A percentile compares a stretch with the other conserved stretches of the same genome.
phyloP scores from a whole-genome alignment of 2,329 filamentous ascomycete genomes.

The Venturia carpophila region DNA sequence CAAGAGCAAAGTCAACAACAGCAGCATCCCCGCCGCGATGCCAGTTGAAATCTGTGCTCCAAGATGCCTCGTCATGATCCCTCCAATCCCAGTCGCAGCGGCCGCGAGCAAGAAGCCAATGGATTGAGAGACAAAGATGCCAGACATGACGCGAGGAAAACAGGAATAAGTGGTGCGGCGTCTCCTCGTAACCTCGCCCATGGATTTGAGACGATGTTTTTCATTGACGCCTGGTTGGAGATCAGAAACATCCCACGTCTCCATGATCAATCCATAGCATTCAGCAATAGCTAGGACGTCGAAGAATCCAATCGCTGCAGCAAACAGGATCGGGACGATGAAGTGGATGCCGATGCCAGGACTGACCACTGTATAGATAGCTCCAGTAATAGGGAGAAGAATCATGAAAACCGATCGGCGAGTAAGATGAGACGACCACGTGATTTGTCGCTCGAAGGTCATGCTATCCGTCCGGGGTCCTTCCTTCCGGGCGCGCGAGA shows the following conservation, averaged over 20 bases:
- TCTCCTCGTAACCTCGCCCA: constrained; percentile 36
- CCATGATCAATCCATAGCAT: constrained; percentile 71
- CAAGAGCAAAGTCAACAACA: constrained; percentile 57
- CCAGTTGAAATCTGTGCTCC: constrained; percentile 62
- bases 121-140: constrained; percentile 61
- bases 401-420: constrained; percentile 61
- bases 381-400: constrained; percentile 56
- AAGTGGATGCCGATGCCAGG: constrained; percentile 53
- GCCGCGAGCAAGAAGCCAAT: constrained; percentile 64
- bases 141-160: constrained; percentile 65
- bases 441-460: constrained; percentile 55
- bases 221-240: constrained; percentile 62
- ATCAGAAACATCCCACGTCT: constrained; percentile 74
- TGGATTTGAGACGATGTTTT: constrained; percentile 38
- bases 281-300: constrained; percentile 67
- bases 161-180: constrained; percentile 65
- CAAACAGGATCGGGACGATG: constrained; percentile 58
- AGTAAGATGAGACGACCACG: constrained; percentile 65
- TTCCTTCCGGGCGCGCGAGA: constrained; percentile 56
- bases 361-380: constrained; percentile 61
- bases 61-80: constrained; percentile 56
- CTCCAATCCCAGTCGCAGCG: constrained; percentile 59
- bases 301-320: constrained; percentile 59
- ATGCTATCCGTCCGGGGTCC: constrained; percentile 57
- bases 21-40: constrained; percentile 58